Evolutionary conservation across 2,329 filamentous ascomycete genomes (phyloP).

Genomic region (Alternaria consortialis): DNA sequence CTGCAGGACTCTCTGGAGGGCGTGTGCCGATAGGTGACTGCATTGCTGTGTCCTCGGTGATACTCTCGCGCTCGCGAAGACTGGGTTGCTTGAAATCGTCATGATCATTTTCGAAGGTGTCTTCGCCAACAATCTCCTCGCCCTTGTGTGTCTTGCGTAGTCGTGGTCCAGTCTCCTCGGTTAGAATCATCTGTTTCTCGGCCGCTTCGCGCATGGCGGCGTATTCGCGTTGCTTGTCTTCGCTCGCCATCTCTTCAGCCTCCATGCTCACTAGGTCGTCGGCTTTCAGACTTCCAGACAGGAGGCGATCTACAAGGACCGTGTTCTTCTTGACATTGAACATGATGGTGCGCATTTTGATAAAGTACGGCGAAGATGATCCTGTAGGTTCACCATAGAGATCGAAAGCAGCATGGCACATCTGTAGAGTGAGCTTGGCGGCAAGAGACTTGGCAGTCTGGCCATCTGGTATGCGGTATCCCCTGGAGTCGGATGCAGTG

Average conservation of each 20-base stretch:
- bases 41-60: conserved; percentile 32
- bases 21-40: conserved; percentile 27
- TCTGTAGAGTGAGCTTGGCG: conserved; percentile 76
- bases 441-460: conserved; percentile 71
- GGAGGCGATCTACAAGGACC: conserved; percentile 76
- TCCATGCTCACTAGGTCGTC: conserved; percentile 87
- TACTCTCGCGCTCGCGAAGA: conserved; percentile 37
- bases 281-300: conserved; percentile 76
- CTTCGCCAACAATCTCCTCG: conserved; percentile 86
- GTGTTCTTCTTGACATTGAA: conserved; percentile 92
- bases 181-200: conserved; percentile 85
- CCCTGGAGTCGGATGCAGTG: conserved; percentile 71
- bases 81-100: conserved; percentile 41
- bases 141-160: conserved; percentile 94
- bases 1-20: conserved; percentile 32
- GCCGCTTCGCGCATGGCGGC: conserved; percentile 79
- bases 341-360: conserved; percentile 76
- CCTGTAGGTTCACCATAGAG: conserved; percentile 61
- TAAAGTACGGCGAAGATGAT: conserved; percentile 60
- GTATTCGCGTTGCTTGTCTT: conserved; percentile 82
- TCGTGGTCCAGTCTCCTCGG: conserved; percentile 74
- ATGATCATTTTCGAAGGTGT: conserved; percentile 52
- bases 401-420: conserved; percentile 75
- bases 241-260: conserved; percentile 88
- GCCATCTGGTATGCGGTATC: conserved; percentile 70